phyloP scores from a whole-genome alignment of 2,329 filamentous ascomycete species.

The Calonectria pauciramosa region DNA sequence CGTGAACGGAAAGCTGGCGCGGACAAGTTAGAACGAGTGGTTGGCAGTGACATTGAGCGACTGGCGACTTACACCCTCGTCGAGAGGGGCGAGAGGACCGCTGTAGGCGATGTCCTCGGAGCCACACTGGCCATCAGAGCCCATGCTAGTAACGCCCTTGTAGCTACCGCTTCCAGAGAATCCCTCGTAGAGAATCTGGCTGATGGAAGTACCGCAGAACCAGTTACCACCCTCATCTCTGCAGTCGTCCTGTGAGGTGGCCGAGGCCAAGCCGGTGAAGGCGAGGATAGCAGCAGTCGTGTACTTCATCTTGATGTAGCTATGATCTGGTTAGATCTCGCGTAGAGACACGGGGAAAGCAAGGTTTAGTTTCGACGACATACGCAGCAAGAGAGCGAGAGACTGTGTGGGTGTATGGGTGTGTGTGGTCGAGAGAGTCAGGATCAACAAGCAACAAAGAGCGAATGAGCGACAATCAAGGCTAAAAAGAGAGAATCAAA shows the following conservation, averaged over 20 bases:
- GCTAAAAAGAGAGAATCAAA: constrained; percentile 5
- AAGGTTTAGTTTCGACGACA: background rate
- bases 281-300: constrained; percentile 45
- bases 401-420: background rate
- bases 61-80: constrained; percentile 74
- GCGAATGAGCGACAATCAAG: background rate
- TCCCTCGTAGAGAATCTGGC: constrained; percentile 76
- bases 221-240: constrained; percentile 67
- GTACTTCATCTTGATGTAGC: constrained; percentile 48
- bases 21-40: background rate
- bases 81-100: constrained; percentile 75
- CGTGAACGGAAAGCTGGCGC: constrained; percentile 77
- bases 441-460: background rate
- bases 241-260: constrained; percentile 49
- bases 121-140: constrained; percentile 66
- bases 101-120: constrained; percentile 66
- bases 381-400: constrained; percentile 13
- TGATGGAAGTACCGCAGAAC: constrained; percentile 76
- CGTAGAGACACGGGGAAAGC: background rate
- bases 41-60: background rate
- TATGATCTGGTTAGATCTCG: background rate
- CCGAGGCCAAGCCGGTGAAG: constrained; percentile 47
- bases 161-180: constrained; percentile 74
- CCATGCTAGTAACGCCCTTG: constrained; percentile 74
- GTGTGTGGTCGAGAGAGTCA: constrained; percentile 7